Evolutionary conservation across 768 basidiomycete genomes (phyloP).

Genomic region (Boletus insuetus): DNA sequence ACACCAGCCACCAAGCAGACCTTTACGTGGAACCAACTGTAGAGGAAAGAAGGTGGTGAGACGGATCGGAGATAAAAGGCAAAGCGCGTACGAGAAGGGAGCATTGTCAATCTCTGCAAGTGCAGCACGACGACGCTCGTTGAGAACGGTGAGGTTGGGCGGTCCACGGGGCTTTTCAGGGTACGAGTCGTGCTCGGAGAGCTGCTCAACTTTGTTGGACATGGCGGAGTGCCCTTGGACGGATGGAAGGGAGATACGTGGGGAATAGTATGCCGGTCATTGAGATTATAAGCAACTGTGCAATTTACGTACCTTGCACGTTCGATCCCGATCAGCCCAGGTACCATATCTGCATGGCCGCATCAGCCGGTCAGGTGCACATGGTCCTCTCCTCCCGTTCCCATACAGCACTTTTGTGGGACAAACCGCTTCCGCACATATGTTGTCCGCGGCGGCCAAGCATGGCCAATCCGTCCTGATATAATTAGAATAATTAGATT

Average conservation of each 20-base stretch:
- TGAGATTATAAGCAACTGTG: no score
- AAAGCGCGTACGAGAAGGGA: slow-evolving; percentile 62
- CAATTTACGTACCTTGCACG: slow-evolving; percentile 28
- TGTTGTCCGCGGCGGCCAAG: no score
- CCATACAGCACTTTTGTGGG: no score
- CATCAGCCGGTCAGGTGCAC: neutral
- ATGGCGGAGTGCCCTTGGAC: slow-evolving; percentile 6
- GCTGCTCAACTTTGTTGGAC: slow-evolving; percentile 20
- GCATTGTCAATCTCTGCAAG: slow-evolving; percentile 87
- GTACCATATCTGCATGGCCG: no score
- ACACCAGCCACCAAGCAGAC: slow-evolving; percentile 69
- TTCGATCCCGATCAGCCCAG: slow-evolving; percentile 12
- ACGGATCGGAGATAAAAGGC: neutral
- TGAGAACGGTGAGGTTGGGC: slow-evolving; percentile 42
- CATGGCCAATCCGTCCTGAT: no score
- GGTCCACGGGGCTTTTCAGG: slow-evolving; percentile 18
- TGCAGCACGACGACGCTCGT: slow-evolving; percentile 75
- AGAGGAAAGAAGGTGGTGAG: neutral
- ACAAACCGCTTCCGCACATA: no score
- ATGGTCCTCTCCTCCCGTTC: neutral
- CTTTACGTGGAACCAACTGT: slow-evolving; percentile 84
- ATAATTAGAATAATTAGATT: no score
- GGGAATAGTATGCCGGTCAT: no score
- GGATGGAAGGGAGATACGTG: neutral
- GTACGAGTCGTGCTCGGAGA: slow-evolving; percentile 31